Evolutionary conservation across 73 alveolate genomes (phyloP).

Genomic region (Tetrahymena elliotti): DNA sequence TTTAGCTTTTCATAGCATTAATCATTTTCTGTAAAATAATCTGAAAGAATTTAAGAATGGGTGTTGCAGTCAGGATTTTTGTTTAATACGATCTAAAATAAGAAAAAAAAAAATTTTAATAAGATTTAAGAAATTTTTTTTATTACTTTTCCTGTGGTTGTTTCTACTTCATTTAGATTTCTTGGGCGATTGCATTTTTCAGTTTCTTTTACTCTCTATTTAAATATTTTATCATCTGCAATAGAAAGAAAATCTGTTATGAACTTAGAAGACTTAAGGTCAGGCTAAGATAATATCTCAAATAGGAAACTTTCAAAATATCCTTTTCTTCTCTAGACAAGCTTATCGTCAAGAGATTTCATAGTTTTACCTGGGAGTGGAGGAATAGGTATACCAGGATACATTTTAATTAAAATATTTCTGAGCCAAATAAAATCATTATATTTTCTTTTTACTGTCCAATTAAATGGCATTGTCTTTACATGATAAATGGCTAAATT

Average conservation of each 20-base stretch:
- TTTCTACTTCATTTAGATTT: background rate
- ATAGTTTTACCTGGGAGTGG: constrained; percentile 36
- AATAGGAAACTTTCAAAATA: constrained; percentile 12
- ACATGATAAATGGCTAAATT: constrained; percentile 17
- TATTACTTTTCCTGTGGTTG: background rate
- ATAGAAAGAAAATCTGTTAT: background rate
- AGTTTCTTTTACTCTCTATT: background rate
- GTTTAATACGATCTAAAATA: background rate
- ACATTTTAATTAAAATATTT: constrained; percentile 46
- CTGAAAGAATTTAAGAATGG: background rate
- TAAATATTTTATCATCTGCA: background rate
- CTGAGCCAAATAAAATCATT: constrained; percentile 61
- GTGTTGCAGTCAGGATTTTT: background rate
- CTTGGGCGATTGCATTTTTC: background rate
- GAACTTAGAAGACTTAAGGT: background rate
- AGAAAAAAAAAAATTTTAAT: background rate
- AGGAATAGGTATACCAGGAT: constrained; percentile 48
- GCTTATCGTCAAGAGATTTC: background rate
- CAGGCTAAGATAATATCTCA: background rate
- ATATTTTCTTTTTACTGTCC: constrained; percentile 58
- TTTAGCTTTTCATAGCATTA: background rate
- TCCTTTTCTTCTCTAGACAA: constrained; percentile 8
- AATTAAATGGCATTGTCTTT: constrained; percentile 57
- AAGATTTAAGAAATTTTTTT: background rate
- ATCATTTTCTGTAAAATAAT: background rate